Percentiles rank a stretch among this genome's conserved stretches.
phyloP scores from a whole-genome alignment of 495 filamentous ascomycete genomes.

The Trichoderma reesei region DNA sequence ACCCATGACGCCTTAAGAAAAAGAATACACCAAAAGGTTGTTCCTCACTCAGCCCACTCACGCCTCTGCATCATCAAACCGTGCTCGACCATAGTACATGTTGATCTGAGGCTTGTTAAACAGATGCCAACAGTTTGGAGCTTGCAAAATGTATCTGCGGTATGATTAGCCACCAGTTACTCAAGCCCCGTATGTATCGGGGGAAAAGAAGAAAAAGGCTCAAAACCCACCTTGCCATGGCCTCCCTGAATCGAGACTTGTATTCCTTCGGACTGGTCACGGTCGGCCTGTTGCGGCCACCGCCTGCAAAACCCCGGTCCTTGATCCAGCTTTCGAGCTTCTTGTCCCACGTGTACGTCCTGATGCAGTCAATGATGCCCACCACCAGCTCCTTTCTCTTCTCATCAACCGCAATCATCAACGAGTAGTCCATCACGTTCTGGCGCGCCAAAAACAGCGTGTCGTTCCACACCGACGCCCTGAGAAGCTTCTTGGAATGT shows the following conservation, averaged over 20 bases:
- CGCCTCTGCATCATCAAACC: slow-evolving; percentile 6
- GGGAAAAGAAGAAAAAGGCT: background rate
- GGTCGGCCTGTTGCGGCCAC: slow-evolving; percentile 80
- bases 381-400: slow-evolving; percentile 80
- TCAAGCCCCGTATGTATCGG: background rate
- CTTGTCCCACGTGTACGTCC: slow-evolving; percentile 99
- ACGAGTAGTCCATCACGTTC: slow-evolving; percentile 97
- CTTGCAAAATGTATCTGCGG: slow-evolving; percentile 39
- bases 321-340: slow-evolving; percentile 99
- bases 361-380: slow-evolving; percentile 96
- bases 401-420: slow-evolving; percentile 98
- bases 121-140: slow-evolving; percentile 41
- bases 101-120: slow-evolving; percentile 19
- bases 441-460: slow-evolving; percentile 85
- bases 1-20: background rate
- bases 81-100: background rate
- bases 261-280: slow-evolving; percentile 98
- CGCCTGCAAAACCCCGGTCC: slow-evolving; percentile 76
- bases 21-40: background rate
- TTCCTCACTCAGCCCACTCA: background rate
- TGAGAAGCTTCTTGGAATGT: slow-evolving; percentile 82
- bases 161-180: background rate
- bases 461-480: slow-evolving; percentile 88
- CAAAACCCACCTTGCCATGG: slow-evolving; percentile 67
- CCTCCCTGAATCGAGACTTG: slow-evolving; percentile 88